These are phyloP conservation scores for Boletus barrowsii DNA, from an alignment of 768 basidiomycete genomes.

Conservation along the genomic window DNA sequence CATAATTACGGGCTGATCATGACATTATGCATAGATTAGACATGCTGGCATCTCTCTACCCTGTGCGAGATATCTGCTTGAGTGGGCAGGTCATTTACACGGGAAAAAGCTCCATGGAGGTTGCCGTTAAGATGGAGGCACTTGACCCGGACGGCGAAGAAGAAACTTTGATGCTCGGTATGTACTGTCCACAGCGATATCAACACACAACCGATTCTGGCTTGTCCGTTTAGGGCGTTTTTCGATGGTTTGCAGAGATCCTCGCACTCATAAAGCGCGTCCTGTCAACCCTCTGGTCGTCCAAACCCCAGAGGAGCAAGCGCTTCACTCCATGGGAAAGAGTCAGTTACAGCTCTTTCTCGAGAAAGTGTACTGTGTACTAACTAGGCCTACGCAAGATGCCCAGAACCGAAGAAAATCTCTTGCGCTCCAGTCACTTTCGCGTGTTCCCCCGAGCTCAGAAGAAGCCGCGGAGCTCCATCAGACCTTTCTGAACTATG, in stretches of 20 bases:
- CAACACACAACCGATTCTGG: neutral
- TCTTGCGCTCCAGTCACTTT: slow-evolving; percentile 55
- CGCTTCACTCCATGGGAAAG: slow-evolving; percentile 64
- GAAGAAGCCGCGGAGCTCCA: slow-evolving; percentile 69
- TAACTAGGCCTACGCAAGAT: slow-evolving; percentile 35
- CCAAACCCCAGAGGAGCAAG: slow-evolving; percentile 58
- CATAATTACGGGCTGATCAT: neutral
- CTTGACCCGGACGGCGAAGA: slow-evolving; percentile 45
- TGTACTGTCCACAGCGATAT: slow-evolving; percentile 23
- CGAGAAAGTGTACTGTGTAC: neutral
- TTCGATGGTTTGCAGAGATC: slow-evolving; percentile 83
- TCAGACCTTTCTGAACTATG: slow-evolving; percentile 60
- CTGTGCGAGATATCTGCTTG: slow-evolving; percentile 64
- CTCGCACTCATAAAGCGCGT: slow-evolving; percentile 58
- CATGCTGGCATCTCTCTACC: slow-evolving; percentile 58
- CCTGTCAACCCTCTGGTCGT: slow-evolving; percentile 62
- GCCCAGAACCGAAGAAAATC: slow-evolving; percentile 58
- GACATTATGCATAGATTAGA: slow-evolving; percentile 49
- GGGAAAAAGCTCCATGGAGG: slow-evolving; percentile 76
- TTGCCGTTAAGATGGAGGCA: slow-evolving; percentile 82
- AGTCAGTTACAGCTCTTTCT: slow-evolving; percentile 36
- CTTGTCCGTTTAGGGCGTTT: slow-evolving; percentile 64
- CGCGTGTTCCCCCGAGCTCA: slow-evolving; percentile 70
- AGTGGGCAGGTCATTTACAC: slow-evolving; percentile 82
- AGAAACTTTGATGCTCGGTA: slow-evolving; percentile 62